A percentile compares a stretch with the other conserved stretches of the same genome.
Evolutionary conservation across 148 eudicot species (phyloP).

Genomic region (Amaranthus cruentus): DNA sequence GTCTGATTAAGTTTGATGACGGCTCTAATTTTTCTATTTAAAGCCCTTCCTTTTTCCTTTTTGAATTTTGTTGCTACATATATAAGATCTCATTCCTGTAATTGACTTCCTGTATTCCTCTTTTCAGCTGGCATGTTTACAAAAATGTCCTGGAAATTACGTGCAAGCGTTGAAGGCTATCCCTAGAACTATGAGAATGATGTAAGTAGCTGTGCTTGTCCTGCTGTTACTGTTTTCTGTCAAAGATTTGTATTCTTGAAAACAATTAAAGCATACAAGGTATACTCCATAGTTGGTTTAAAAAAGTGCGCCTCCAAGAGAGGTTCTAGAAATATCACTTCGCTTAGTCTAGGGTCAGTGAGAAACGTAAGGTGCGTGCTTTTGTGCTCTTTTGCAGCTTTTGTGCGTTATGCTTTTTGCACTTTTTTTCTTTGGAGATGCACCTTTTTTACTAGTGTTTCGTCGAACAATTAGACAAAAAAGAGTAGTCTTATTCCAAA

Average conservation of each 20-base stretch:
- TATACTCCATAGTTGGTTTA: too few relatives aligned
- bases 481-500: too few relatives aligned
- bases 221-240: background rate
- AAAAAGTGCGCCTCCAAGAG: too few relatives aligned
- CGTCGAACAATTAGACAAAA: too few relatives aligned
- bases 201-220: constrained; percentile 51
- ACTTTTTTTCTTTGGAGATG: too few relatives aligned
- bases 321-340: too few relatives aligned
- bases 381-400: too few relatives aligned
- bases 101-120: constrained; percentile 11
- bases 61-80: background rate
- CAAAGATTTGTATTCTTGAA: background rate
- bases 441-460: too few relatives aligned
- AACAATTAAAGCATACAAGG: background rate
- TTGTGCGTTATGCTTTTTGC: too few relatives aligned
- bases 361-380: too few relatives aligned
- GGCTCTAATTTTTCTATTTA: background rate
- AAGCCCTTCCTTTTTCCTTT: background rate
- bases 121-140: constrained; percentile 69
- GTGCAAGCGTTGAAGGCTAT: constrained; percentile 75
- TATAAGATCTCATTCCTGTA: background rate
- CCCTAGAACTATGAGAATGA: constrained; percentile 96
- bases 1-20: background rate
- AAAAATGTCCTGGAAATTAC: constrained; percentile 75
- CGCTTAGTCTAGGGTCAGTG: too few relatives aligned